phyloP scores from a whole-genome alignment of 805 yeast genomes.

The Yamadazyma laniorum region DNA sequence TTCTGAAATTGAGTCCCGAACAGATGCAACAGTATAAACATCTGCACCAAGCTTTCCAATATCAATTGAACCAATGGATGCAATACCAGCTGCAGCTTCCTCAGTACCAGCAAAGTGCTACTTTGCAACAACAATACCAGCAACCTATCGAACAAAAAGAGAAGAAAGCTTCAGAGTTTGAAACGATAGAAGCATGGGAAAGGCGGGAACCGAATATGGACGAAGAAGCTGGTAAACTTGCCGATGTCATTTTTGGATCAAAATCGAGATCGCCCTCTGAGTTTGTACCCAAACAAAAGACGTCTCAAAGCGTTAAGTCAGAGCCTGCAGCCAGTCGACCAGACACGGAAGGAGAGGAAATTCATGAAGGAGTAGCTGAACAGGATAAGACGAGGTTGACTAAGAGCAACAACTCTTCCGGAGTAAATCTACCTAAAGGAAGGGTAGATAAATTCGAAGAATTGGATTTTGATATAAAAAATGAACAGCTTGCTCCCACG shows the following conservation, averaged over 20 bases:
- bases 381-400: constrained; percentile 6
- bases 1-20: constrained; percentile 18
- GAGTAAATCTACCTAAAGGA: constrained; percentile 4
- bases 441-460: background rate
- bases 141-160: background rate
- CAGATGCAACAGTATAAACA: constrained; percentile 23
- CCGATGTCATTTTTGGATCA: constrained; percentile 40
- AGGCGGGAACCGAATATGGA: constrained; percentile 21
- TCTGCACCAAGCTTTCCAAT: constrained; percentile 21
- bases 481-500: constrained; percentile 6
- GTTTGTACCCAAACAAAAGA: constrained; percentile 11
- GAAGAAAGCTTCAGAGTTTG: constrained; percentile 16
- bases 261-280: constrained; percentile 16
- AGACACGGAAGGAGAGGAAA: background rate
- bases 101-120: constrained; percentile 1
- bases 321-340: constrained; percentile 6
- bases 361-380: background rate
- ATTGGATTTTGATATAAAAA: background rate
- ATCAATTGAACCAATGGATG: constrained; percentile 18
- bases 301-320: constrained; percentile 22
- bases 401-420: constrained; percentile 14
- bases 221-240: constrained; percentile 35
- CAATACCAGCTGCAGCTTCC: constrained; percentile 11
- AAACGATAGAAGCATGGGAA: constrained; percentile 41
- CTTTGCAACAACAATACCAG: background rate